A percentile compares a stretch with the other conserved stretches of the same genome.
phyloP scores from a whole-genome alignment of 2,329 filamentous ascomycete genomes.

The Xylaria sp. region DNA sequence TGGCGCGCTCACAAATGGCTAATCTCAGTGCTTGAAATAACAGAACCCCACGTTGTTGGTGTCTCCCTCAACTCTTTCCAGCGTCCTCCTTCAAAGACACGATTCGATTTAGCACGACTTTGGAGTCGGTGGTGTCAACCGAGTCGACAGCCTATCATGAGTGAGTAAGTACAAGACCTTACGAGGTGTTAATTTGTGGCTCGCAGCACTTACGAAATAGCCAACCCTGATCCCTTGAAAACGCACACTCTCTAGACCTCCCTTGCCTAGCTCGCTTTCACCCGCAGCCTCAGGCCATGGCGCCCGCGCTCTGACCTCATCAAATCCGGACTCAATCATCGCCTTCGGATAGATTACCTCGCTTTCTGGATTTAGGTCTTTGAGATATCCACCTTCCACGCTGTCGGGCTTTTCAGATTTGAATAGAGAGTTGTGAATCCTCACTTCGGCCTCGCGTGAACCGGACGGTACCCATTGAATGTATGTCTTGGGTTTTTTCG shows the following conservation, averaged over 20 bases:
- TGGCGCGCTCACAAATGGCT: too few species aligned
- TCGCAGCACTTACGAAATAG: slow-evolving; percentile 71
- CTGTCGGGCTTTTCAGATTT: slow-evolving; percentile 84
- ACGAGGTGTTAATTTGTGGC: neutral
- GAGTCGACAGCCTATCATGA: slow-evolving; percentile 72
- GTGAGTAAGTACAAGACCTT: slow-evolving; percentile 34
- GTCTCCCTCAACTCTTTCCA: slow-evolving; percentile 64
- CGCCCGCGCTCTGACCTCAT: slow-evolving; percentile 76
- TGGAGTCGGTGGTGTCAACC: slow-evolving; percentile 77
- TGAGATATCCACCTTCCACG: slow-evolving; percentile 80
- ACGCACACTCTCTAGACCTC: slow-evolving; percentile 78
- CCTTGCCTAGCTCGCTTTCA: slow-evolving; percentile 57
- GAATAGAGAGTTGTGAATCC: slow-evolving; percentile 85
- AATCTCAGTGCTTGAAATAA: neutral
- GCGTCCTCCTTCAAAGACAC: slow-evolving; percentile 87
- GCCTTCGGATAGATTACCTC: slow-evolving; percentile 82
- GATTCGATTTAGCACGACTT: slow-evolving; percentile 88
- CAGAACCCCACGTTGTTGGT: neutral
- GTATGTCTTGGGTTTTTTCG: slow-evolving; percentile 79
- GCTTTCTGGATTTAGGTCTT: slow-evolving; percentile 85
- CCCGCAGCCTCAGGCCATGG: slow-evolving; percentile 63
- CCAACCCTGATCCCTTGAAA: slow-evolving; percentile 93
- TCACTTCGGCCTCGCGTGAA: slow-evolving; percentile 75
- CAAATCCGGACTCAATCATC: slow-evolving; percentile 84
- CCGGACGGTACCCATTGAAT: slow-evolving; percentile 91